Conservation (phyloP, 306 rosid genomes). For the Inga leiocalycina region DNA sequence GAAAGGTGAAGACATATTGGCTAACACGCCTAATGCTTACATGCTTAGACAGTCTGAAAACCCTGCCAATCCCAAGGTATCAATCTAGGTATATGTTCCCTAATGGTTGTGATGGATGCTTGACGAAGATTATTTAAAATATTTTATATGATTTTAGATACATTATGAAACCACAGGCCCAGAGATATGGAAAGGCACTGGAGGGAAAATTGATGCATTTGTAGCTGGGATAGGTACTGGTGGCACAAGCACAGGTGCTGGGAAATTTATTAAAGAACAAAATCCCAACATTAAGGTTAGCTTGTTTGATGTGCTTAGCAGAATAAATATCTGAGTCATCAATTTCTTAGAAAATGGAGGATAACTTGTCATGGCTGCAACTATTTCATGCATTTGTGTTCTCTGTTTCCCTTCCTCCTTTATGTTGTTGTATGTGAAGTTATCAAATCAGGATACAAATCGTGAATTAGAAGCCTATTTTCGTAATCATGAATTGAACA, state of each 20-base stretch:
- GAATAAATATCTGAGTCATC: not conserved
- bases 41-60: constrained; percentile 84
- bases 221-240: constrained; percentile 84
- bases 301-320: not conserved
- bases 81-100: not conserved
- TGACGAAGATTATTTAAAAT: constrained; percentile 11
- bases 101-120: constrained; percentile 18
- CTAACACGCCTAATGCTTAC: constrained; percentile 74
- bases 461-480: too few relatives aligned
- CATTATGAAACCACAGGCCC: constrained; percentile 93
- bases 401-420: constrained; percentile 20
- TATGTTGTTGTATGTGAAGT: constrained; percentile 56
- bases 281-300: constrained; percentile 71
- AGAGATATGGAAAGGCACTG: constrained; percentile 81
- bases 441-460: too few relatives aligned
- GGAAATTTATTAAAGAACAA: constrained; percentile 79
- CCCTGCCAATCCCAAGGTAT: constrained; percentile 88
- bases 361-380: not conserved
- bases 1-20: constrained; percentile 82
- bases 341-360: constrained; percentile 23
- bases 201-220: constrained; percentile 66
- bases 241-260: constrained; percentile 82
- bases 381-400: constrained; percentile 14
- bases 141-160: constrained; percentile 41
- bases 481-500: too few relatives aligned